Conservation (phyloP, 2,329 filamentous ascomycete genomes). For the Ophiostoma tasmaniense region DNA sequence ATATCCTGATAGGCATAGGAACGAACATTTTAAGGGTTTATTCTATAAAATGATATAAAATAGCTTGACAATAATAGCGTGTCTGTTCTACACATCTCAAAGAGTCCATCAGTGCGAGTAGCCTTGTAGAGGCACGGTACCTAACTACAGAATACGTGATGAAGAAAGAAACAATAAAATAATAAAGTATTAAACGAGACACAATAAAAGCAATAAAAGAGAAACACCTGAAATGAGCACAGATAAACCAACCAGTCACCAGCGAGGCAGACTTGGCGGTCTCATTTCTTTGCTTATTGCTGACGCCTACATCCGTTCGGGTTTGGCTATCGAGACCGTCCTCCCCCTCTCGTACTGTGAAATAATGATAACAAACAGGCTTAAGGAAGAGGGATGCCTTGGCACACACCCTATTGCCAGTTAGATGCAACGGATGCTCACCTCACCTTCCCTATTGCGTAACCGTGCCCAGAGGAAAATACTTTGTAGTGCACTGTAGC, state of each 20-base stretch:
- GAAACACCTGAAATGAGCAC: neutral
- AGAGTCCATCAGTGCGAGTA: neutral
- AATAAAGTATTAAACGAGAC: neutral
- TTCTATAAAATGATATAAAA: neutral
- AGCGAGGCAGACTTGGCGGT: neutral
- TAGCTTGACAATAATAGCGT: neutral
- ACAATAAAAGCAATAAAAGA: constrained; percentile 2
- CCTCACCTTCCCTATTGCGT: constrained; percentile 7
- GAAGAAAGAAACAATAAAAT: neutral
- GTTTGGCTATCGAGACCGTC: neutral
- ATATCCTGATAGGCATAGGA: neutral
- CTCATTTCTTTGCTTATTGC: constrained; percentile 2
- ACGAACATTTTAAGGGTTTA: neutral
- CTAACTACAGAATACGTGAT: too few species aligned
- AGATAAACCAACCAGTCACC: neutral
- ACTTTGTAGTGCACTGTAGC: neutral
- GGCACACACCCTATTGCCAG: neutral
- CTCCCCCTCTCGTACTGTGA: neutral
- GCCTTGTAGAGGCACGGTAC: neutral
- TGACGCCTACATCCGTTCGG: neutral
- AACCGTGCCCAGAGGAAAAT: neutral
- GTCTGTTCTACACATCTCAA: neutral
- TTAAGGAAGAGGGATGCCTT: neutral
- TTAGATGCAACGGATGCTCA: neutral
- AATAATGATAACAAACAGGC: constrained; percentile 6